Evolutionary conservation across 768 basidiomycete genomes (phyloP), one percentile per base, ranked within the genome.

Genomic region (Kwoniella sp.): DNA sequence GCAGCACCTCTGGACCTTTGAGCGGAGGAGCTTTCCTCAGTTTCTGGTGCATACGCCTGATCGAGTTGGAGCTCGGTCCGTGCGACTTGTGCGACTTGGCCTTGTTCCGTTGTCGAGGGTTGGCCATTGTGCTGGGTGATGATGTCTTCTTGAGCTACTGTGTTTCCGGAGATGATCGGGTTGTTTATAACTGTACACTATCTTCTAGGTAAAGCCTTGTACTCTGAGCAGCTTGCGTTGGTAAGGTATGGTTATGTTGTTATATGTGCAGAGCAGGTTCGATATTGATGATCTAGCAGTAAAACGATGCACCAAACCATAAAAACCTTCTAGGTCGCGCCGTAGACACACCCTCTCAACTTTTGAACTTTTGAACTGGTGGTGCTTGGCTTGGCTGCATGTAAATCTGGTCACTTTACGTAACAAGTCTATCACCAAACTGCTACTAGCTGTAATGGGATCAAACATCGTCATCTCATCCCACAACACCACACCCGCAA

Each of bases 91-190:
- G 83, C 26, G 93, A 93, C 48, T 89, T 87, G 23, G 86, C 81
- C 83, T 97, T 98, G 73, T 88, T 86, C 66, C 93, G 86, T 82
- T 98, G 95, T 61, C 94, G 87, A 70, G 94, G 94, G 80, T 96
- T 97, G 61, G 88, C 92, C 94, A 98, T 96, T 23, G 26, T 77
- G 64, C 66, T 5, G 28, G n/a, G n/a, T n/a, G n/a, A n/a, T n/a
- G n/a, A n/a, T n/a, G n/a, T n/a, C n/a, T n/a, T n/a, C n/a, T n/a
- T n/a, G n/a, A n/a, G n/a, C n/a, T n/a, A n/a, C n/a, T n/a, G n/a
- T n/a, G n/a, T n/a, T n/a, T n/a, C n/a, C n/a, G n/a, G n/a, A n/a
- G n/a, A n/a, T n/a, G n/a, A n/a, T n/a, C n/a, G n/a, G n/a, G n/a
- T n/a, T n/a, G n/a, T n/a, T n/a, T n/a, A n/a, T n/a, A n/a, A n/a